Conservation (phyloP, 2,329 filamentous ascomycete species). For the Aureobasidium sp. region DNA sequence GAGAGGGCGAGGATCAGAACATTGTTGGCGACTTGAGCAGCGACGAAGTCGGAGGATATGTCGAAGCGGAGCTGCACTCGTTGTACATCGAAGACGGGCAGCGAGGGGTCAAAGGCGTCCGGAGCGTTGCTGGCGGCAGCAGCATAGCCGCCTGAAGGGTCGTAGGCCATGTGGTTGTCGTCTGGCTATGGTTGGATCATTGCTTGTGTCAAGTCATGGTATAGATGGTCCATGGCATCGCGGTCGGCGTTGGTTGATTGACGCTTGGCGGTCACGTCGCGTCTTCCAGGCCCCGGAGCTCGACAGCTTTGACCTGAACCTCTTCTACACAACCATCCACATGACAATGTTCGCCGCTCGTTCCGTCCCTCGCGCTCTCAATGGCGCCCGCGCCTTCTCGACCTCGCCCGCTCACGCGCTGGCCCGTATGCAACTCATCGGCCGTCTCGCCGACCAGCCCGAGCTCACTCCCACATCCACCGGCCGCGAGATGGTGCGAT, state of each 20-base stretch:
- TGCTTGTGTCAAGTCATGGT: background rate
- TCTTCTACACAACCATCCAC: background rate
- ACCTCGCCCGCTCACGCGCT: conserved; percentile 53
- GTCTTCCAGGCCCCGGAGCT: background rate
- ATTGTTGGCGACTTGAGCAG: conserved; percentile 94
- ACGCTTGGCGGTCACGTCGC: conserved; percentile 5
- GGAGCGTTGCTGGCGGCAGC: conserved; percentile 15
- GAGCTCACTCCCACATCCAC: conserved; percentile 62
- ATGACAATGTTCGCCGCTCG: conserved; percentile 39
- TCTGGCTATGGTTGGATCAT: background rate
- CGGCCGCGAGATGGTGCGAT: conserved; percentile 67
- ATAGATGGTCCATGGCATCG: background rate
- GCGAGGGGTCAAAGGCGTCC: conserved; percentile 26
- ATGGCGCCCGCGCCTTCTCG: conserved; percentile 62
- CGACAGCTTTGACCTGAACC: background rate
- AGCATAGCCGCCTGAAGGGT: conserved; percentile 22
- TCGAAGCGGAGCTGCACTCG: conserved; percentile 89
- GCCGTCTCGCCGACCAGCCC: conserved; percentile 70
- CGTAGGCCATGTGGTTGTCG: conserved; percentile 16
- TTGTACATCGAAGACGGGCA: conserved; percentile 93
- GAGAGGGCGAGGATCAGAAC: conserved; percentile 86
- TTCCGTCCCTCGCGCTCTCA: conserved; percentile 35
- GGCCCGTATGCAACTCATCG: conserved; percentile 78
- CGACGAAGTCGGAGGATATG: conserved; percentile 89
- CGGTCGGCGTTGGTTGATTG: conserved; percentile 2